Percentiles rank a stretch among this genome's conserved stretches.
Evolutionary conservation across 306 rosid genomes (phyloP).

Genomic region (Vigna radiata): DNA sequence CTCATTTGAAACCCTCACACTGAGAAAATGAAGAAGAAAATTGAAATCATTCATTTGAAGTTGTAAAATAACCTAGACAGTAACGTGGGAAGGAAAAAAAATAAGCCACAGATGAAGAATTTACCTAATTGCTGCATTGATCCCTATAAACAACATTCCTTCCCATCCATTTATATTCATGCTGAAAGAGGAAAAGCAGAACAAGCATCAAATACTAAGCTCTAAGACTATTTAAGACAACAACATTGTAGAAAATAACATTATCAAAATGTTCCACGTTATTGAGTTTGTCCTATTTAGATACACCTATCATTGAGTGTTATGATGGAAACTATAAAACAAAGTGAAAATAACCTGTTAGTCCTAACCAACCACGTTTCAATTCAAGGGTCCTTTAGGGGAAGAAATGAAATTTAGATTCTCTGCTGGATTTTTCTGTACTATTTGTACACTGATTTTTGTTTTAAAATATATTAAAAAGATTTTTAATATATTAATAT

Average conservation of each 20-base stretch:
- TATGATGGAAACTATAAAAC: background rate
- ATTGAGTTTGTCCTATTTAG: background rate
- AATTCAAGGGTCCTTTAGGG: too few relatives aligned
- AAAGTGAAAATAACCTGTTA: too few relatives aligned
- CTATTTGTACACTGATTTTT: too few relatives aligned
- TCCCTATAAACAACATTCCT: slow-evolving; percentile 95
- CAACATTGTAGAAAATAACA: background rate
- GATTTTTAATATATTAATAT: too few relatives aligned
- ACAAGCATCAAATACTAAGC: slow-evolving; percentile 5
- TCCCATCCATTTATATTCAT: slow-evolving; percentile 98
- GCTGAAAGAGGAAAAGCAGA: slow-evolving; percentile 56
- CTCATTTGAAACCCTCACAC: slow-evolving; percentile 92
- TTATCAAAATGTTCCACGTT: background rate
- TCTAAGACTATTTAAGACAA: background rate
- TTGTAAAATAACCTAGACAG: background rate
- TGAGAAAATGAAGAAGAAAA: slow-evolving; percentile 28
- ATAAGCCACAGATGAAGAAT: slow-evolving; percentile 8
- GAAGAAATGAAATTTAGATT: too few relatives aligned
- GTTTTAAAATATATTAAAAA: too few relatives aligned
- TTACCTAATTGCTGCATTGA: slow-evolving; percentile 97
- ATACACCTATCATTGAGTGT: background rate
- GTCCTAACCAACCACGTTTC: too few relatives aligned
- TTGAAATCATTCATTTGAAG: background rate
- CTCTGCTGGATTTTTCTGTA: too few relatives aligned
- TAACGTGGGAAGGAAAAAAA: background rate